Conservation (phyloP, 495 filamentous ascomycete genomes). For the Daldinia childiae region DNA sequence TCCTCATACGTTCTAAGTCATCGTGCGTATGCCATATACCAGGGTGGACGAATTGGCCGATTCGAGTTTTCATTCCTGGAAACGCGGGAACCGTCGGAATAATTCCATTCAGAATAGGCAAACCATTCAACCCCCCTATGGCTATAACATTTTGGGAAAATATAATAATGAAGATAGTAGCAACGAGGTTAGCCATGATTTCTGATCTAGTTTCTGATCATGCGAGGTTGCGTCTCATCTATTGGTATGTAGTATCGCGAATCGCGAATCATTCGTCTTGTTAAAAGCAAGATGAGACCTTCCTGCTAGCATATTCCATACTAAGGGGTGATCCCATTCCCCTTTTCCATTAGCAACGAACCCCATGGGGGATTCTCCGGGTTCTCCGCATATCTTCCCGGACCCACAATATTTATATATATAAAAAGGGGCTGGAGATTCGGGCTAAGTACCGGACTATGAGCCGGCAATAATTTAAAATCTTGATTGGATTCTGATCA, state of each 20-base stretch:
- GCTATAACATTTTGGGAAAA: neutral
- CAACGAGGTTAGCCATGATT: neutral
- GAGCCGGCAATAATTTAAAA: neutral
- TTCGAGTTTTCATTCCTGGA: conserved; percentile 31
- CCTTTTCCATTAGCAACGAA: neutral
- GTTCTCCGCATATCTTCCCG: neutral
- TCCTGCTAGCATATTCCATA: neutral
- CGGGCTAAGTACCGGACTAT: neutral
- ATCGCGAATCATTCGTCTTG: neutral
- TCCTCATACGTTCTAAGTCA: conserved; percentile 44
- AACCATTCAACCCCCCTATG: neutral
- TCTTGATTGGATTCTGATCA: neutral
- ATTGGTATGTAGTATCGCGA: neutral
- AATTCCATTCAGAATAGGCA: conserved; percentile 7
- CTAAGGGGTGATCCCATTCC: neutral
- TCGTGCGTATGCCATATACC: conserved; percentile 44
- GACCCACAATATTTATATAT: neutral
- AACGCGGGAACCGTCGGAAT: conserved; percentile 26
- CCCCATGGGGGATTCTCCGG: too few relatives aligned
- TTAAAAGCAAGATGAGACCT: neutral
- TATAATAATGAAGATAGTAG: neutral
- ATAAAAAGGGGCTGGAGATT: neutral
- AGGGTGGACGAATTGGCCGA: conserved; percentile 44
- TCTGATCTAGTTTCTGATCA: neutral
- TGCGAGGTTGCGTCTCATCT: neutral